Percentiles rank a stretch among this genome's conserved stretches.
Conservation (phyloP, 176 grass and related monocot species). For the Elaeis guineensis region DNA sequence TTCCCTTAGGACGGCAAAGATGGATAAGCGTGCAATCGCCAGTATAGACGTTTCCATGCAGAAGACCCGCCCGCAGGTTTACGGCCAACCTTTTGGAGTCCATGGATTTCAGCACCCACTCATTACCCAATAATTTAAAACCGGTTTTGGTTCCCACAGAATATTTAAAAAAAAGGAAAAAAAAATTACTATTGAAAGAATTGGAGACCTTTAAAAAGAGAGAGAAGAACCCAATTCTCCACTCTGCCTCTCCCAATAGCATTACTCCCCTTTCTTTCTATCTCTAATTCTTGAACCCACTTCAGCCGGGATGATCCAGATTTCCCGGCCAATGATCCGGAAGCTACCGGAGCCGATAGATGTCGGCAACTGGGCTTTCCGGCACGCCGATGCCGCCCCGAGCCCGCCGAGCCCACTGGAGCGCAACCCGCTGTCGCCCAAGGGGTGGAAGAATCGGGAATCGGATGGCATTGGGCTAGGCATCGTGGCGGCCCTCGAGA, state of each 20-base stretch:
- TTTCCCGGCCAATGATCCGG: not conserved
- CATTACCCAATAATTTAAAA: slow-evolving; percentile 21
- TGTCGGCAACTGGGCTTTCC: not conserved
- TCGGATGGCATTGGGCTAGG: slow-evolving; percentile 5
- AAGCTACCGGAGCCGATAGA: not conserved
- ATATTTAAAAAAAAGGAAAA: not conserved
- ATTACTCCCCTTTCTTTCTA: not conserved
- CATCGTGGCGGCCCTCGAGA: slow-evolving; percentile 12
- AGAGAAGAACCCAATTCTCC: not conserved
- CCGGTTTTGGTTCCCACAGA: too few species aligned
- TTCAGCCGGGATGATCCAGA: not conserved
- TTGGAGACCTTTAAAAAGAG: not conserved
- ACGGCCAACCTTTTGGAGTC: not conserved
- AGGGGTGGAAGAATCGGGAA: slow-evolving; percentile 7
- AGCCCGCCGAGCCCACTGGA: not conserved
- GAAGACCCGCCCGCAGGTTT: not conserved
- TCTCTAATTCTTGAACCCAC: not conserved
- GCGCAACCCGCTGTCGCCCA: not conserved
- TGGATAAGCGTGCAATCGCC: too few species aligned
- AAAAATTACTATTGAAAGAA: too few species aligned
- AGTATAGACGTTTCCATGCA: too few species aligned
- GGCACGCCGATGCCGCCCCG: not conserved
- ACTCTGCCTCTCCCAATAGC: not conserved
- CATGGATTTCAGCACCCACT: slow-evolving; percentile 6
- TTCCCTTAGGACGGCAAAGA: too few species aligned